Percentiles rank a stretch among this genome's conserved stretches.
Evolutionary conservation across 306 rosid species (phyloP).

Genomic region (Gastrolobium villosum): DNA sequence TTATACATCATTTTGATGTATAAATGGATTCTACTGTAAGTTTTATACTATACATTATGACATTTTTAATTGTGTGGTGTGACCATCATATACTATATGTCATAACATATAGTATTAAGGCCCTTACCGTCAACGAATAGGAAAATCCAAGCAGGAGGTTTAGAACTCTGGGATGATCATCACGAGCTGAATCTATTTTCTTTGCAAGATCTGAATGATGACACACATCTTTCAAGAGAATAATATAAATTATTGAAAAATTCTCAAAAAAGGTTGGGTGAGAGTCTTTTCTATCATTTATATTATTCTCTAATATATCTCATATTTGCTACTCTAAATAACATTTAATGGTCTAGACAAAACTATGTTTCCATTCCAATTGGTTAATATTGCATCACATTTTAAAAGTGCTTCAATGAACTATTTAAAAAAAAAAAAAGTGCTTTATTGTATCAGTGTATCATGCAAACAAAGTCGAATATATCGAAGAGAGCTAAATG

Average conservation of each 20-base stretch:
- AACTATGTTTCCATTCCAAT: background rate
- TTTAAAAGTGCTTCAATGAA: background rate
- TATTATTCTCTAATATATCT: too few relatives aligned
- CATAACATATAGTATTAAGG: too few relatives aligned
- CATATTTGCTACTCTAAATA: constrained; percentile 11
- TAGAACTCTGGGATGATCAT: constrained; percentile 56
- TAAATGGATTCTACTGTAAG: too few relatives aligned
- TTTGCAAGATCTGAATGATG: constrained; percentile 61
- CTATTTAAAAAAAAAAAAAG: background rate
- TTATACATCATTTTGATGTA: too few relatives aligned
- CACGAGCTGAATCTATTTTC: constrained; percentile 47
- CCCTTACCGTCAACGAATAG: constrained; percentile 73
- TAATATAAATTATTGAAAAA: too few relatives aligned
- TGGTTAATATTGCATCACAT: background rate
- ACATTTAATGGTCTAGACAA: background rate
- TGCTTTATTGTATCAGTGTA: background rate
- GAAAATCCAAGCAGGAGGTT: constrained; percentile 80
- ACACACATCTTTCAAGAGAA: too few relatives aligned
- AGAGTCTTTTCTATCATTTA: too few relatives aligned
- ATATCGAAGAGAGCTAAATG: constrained; percentile 20
- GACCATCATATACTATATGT: too few relatives aligned
- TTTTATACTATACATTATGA: too few relatives aligned
- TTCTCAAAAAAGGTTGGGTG: too few relatives aligned
- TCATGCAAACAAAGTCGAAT: constrained; percentile 2
- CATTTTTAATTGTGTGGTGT: too few relatives aligned